These are phyloP conservation scores for Bryoglossum gracile DNA, from an alignment of 495 filamentous ascomycete genomes.

Conservation along the genomic window DNA sequence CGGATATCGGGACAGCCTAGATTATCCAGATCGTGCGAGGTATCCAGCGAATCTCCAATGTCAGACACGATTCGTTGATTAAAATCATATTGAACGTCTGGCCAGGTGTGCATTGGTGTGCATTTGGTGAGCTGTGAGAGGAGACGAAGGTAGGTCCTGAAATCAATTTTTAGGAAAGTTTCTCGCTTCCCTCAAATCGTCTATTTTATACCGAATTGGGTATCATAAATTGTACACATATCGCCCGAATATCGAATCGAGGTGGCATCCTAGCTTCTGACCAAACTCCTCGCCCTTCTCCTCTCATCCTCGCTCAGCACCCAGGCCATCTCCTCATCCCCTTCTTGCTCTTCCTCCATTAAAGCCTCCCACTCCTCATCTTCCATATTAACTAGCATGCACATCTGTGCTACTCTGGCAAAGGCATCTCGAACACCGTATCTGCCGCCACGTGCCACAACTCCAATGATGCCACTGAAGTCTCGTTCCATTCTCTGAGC, in stretches of 20 bases:
- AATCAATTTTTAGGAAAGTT: too few species aligned
- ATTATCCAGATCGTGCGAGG: too few species aligned
- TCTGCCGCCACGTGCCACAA: constrained; percentile 64
- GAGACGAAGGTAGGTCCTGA: too few species aligned
- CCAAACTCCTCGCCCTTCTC: constrained; percentile 43
- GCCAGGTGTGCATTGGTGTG: too few species aligned
- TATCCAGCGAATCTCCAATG: too few species aligned
- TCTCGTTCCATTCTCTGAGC: constrained; percentile 86
- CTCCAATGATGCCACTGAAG: constrained; percentile 67
- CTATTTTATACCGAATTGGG: not conserved
- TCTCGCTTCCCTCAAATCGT: too few species aligned
- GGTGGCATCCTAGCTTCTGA: constrained; percentile 19
- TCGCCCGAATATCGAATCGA: not conserved
- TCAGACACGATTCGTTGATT: too few species aligned
- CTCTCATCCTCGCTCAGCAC: constrained; percentile 48
- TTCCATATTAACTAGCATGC: constrained; percentile 90
- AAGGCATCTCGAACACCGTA: constrained; percentile 81
- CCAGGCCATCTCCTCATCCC: constrained; percentile 44
- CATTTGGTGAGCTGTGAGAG: too few species aligned
- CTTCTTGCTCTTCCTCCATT: constrained; percentile 25
- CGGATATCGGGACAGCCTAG: too few species aligned
- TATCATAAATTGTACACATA: not conserved
- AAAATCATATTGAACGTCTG: too few species aligned
- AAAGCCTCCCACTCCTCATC: constrained; percentile 94
- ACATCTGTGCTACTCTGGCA: constrained; percentile 72